A percentile compares a stretch with the other conserved stretches of the same genome.
Evolutionary conservation across 108 stramenopile genomes (phyloP).

Genomic region (Nitzschia sp.): DNA sequence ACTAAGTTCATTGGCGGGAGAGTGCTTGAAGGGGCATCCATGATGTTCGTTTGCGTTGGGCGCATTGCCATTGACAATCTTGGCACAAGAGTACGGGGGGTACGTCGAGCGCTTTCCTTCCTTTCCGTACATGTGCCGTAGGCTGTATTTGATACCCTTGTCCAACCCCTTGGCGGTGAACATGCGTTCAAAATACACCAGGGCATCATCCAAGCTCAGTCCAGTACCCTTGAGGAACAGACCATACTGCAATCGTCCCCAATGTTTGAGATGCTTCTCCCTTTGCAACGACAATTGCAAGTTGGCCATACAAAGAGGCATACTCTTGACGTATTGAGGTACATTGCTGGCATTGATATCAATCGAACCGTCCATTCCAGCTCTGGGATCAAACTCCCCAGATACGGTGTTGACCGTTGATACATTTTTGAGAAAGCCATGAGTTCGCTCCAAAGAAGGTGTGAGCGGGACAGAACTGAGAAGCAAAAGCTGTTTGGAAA

Average conservation of each 20-base stretch:
- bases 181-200: conserved; percentile 88
- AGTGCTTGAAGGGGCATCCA: conserved; percentile 97
- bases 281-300: conserved; percentile 76
- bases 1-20: conserved; percentile 72
- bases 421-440: conserved; percentile 65
- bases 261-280: conserved; percentile 93
- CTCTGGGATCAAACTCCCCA: conserved; percentile 24
- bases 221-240: conserved; percentile 97
- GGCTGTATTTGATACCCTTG: conserved; percentile 93
- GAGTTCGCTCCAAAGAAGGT: conserved; percentile 53
- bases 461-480: conserved; percentile 50
- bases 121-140: conserved; percentile 97
- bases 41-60: conserved; percentile 87
- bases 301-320: conserved; percentile 96
- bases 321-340: conserved; percentile 57
- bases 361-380: conserved; percentile 11
- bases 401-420: conserved; percentile 76
- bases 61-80: conserved; percentile 87
- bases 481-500: conserved; percentile 72
- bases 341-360: conserved; percentile 70
- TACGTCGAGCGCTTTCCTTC: conserved; percentile 94
- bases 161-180: conserved; percentile 92
- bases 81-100: conserved; percentile 88
- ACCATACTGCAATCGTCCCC: conserved; percentile 94
- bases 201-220: conserved; percentile 88